Percentiles rank a stretch among this genome's conserved stretches.
These are phyloP conservation scores for Ascochyta fabae DNA, from an alignment of 2,329 filamentous ascomycete genomes.

Conservation along the genomic window DNA sequence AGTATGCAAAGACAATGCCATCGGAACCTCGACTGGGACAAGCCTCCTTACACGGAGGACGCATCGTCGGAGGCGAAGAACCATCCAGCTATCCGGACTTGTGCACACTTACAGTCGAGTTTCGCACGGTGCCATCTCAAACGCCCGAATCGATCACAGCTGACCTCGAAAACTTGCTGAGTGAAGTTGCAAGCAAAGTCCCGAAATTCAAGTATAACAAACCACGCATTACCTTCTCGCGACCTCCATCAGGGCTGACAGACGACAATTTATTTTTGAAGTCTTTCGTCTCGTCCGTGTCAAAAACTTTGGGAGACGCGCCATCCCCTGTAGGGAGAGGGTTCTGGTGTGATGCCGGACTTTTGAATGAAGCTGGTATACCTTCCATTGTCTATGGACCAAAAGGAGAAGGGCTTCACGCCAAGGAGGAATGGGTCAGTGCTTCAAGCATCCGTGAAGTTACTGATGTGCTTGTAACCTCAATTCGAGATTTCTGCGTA, in stretches of 20 bases:
- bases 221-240: slow-evolving; percentile 45
- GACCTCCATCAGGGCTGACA: not conserved
- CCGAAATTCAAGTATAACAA: not conserved
- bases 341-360: slow-evolving; percentile 61
- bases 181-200: not conserved
- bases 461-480: not conserved
- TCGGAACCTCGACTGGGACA: slow-evolving; percentile 36
- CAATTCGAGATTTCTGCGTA: not conserved
- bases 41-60: slow-evolving; percentile 56
- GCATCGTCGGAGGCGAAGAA: slow-evolving; percentile 61
- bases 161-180: not conserved
- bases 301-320: not conserved
- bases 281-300: not conserved
- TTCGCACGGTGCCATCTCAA: slow-evolving; percentile 57
- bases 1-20: slow-evolving; percentile 51
- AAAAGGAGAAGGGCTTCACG: slow-evolving; percentile 57
- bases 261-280: slow-evolving; percentile 1
- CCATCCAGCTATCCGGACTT: slow-evolving; percentile 58
- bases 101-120: slow-evolving; percentile 59
- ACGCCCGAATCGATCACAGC: slow-evolving; percentile 26
- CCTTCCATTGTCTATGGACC: slow-evolving; percentile 58
- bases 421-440: slow-evolving; percentile 59
- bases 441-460: slow-evolving; percentile 23
- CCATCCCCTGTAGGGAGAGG: slow-evolving; percentile 28
- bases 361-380: slow-evolving; percentile 55